Conservation (phyloP, 768 basidiomycete species). For the Phylloporus rhodoxanthus region DNA sequence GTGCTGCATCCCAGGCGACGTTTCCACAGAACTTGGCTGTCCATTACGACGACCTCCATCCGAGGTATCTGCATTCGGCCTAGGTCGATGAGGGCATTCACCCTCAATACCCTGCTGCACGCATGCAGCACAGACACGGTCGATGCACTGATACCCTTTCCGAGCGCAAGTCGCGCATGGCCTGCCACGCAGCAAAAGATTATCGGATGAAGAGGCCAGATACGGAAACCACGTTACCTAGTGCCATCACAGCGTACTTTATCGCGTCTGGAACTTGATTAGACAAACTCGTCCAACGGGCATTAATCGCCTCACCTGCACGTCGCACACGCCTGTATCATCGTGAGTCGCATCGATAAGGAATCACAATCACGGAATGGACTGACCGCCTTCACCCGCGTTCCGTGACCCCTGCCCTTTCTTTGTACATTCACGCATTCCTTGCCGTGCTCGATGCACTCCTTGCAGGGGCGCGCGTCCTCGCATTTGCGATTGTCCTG, state of each 20-base stretch:
- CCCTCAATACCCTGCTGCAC: conserved; percentile 38
- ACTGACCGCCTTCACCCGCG: conserved; percentile 55
- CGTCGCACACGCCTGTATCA: conserved; percentile 47
- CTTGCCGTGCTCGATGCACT: conserved; percentile 42
- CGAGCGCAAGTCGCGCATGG: conserved; percentile 47
- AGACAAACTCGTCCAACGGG: conserved; percentile 7
- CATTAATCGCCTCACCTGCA: conserved; percentile 44
- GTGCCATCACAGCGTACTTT: conserved; percentile 58
- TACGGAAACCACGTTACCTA: conserved; percentile 34
- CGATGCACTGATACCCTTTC: conserved; percentile 48
- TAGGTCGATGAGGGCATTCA: conserved; percentile 41
- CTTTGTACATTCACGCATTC: conserved; percentile 46
- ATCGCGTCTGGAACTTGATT: conserved; percentile 41
- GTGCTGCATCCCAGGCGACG: conserved; percentile 3
- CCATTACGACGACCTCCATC: conserved; percentile 13
- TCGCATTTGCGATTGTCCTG: conserved; percentile 54
- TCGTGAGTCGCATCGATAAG: conserved; percentile 4
- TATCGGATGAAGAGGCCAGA: conserved; percentile 1
- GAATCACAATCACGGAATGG: conserved; percentile 6
- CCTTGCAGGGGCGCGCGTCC: conserved; percentile 50
- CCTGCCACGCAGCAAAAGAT: conserved; percentile 26
- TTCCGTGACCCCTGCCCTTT: conserved; percentile 52
- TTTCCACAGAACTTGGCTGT: conserved; percentile 4
- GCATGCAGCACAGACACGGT: conserved; percentile 44
- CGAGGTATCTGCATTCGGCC: conserved; percentile 19